phyloP scores from a whole-genome alignment of 352 stramenopile genomes.

The Aphanomyces astaci region DNA sequence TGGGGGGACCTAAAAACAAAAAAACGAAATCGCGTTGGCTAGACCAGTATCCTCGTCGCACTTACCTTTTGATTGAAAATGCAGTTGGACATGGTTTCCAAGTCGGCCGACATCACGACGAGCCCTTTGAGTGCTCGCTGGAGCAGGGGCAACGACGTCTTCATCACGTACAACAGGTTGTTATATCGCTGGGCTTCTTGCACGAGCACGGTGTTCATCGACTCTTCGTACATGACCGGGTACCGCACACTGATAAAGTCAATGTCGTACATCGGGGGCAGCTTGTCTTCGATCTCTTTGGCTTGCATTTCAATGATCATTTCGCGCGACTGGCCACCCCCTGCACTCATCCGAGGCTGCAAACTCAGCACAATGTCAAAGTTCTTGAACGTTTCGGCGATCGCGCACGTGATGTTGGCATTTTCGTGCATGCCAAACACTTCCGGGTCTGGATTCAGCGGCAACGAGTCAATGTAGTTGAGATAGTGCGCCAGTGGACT shows the following conservation, averaged over 20 bases:
- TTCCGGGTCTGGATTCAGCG: constrained; percentile 86
- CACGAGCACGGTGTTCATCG: constrained; percentile 93
- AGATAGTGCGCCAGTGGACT: constrained; percentile 14
- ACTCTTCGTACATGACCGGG: constrained; percentile 87
- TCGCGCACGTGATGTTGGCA: constrained; percentile 89
- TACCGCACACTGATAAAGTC: constrained; percentile 76
- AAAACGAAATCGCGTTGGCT: constrained; percentile 26
- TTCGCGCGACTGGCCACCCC: constrained; percentile 61
- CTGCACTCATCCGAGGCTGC: constrained; percentile 58
- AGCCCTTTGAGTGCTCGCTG: constrained; percentile 66
- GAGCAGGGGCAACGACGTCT: constrained; percentile 52
- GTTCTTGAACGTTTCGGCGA: constrained; percentile 83
- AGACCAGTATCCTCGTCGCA: background rate
- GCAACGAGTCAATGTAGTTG: constrained; percentile 22
- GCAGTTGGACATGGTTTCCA: constrained; percentile 78
- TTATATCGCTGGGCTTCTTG: constrained; percentile 84
- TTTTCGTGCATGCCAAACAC: constrained; percentile 94
- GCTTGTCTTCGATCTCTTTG: constrained; percentile 52
- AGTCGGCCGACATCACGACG: constrained; percentile 79
- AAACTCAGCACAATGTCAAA: constrained; percentile 75
- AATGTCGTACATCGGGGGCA: constrained; percentile 63
- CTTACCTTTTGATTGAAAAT: constrained; percentile 78
- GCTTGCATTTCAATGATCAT: constrained; percentile 70
- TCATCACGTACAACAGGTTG: constrained; percentile 59
- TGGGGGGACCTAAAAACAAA: constrained; percentile 47